Evolutionary conservation across 257 asterid species (phyloP).

Genomic region (Fraxinus anomala): DNA sequence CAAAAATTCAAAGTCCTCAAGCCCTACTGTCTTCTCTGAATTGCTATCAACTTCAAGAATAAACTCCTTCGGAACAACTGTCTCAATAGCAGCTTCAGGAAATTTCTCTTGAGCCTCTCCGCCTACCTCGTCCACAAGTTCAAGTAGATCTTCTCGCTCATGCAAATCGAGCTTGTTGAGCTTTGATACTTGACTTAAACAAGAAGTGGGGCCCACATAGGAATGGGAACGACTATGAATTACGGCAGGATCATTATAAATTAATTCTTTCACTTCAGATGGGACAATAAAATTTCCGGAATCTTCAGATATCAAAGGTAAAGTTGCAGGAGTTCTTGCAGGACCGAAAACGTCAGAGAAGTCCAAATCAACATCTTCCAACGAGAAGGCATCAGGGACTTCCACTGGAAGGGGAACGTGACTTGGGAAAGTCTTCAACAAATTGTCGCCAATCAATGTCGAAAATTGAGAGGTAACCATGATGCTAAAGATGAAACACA

Average conservation of each 20-base stretch:
- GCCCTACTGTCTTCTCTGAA: slow-evolving; percentile 45
- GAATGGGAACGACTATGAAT: slow-evolving; percentile 63
- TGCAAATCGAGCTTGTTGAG: slow-evolving; percentile 44
- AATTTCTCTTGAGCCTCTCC: slow-evolving; percentile 34
- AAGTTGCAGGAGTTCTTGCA: slow-evolving; percentile 33
- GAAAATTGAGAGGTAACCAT: slow-evolving; percentile 64
- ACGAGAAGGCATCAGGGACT: slow-evolving; percentile 37
- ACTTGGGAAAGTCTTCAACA: slow-evolving; percentile 39
- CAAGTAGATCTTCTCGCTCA: slow-evolving; percentile 45
- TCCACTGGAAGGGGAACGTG: slow-evolving; percentile 38
- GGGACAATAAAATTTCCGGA: slow-evolving; percentile 22
- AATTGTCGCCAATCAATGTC: slow-evolving; percentile 29
- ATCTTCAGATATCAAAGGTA: slow-evolving; percentile 38
- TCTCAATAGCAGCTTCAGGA: slow-evolving; percentile 28
- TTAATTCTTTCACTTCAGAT: slow-evolving; percentile 37
- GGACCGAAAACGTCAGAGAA: slow-evolving; percentile 77
- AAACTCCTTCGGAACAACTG: slow-evolving; percentile 26
- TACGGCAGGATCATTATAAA: slow-evolving; percentile 53
- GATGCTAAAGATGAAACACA: slow-evolving; percentile 28
- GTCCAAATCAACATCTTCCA: slow-evolving; percentile 56
- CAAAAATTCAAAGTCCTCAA: slow-evolving; percentile 68
- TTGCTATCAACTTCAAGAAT: slow-evolving; percentile 19
- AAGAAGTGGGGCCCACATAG: slow-evolving; percentile 61
- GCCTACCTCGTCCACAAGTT: slow-evolving; percentile 32
- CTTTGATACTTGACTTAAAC: slow-evolving; percentile 38